phyloP scores from a whole-genome alignment of 2,329 filamentous ascomycete species.

The Orbilia blumenaviensis region DNA sequence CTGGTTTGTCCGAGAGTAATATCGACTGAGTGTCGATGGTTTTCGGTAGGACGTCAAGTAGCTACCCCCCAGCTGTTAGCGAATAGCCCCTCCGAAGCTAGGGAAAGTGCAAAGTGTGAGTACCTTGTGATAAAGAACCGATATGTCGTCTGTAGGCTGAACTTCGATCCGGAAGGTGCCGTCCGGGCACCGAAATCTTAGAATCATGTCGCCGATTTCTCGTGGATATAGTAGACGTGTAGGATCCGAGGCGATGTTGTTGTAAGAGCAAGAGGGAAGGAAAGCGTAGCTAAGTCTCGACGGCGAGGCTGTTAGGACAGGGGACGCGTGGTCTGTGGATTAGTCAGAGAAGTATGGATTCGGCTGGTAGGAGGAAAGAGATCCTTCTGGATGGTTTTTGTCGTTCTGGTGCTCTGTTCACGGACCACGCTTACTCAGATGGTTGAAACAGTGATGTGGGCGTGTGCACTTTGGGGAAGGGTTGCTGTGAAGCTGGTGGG shows the following conservation, averaged over 20 bases:
- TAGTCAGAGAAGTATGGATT: slow-evolving; percentile 45
- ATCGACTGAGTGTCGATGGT: slow-evolving; percentile 71
- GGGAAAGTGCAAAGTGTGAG: not conserved
- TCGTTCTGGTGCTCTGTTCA: not conserved
- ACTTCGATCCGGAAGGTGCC: slow-evolving; percentile 88
- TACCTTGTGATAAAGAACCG: slow-evolving; percentile 56
- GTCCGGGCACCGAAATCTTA: slow-evolving; percentile 88
- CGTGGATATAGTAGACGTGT: slow-evolving; percentile 57
- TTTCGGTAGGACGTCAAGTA: slow-evolving; percentile 69
- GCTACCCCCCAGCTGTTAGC: slow-evolving; percentile 59
- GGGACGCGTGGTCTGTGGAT: slow-evolving; percentile 34
- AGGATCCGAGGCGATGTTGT: not conserved
- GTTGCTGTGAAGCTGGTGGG: not conserved
- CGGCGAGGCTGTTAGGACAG: not conserved
- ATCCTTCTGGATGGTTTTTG: slow-evolving; percentile 39
- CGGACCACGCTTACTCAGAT: not conserved
- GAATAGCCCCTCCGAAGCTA: not conserved
- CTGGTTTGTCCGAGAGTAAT: slow-evolving; percentile 70
- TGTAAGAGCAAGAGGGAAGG: not conserved
- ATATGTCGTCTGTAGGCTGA: slow-evolving; percentile 69
- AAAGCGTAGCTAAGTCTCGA: not conserved
- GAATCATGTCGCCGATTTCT: too few species aligned
- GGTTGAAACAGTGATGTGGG: not conserved
- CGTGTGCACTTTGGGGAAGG: too few species aligned
- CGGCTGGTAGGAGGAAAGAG: not conserved